These are phyloP conservation scores for Penicillium sclerotigenum DNA, from an alignment of 2,329 filamentous ascomycete genomes.

Conservation along the genomic window DNA sequence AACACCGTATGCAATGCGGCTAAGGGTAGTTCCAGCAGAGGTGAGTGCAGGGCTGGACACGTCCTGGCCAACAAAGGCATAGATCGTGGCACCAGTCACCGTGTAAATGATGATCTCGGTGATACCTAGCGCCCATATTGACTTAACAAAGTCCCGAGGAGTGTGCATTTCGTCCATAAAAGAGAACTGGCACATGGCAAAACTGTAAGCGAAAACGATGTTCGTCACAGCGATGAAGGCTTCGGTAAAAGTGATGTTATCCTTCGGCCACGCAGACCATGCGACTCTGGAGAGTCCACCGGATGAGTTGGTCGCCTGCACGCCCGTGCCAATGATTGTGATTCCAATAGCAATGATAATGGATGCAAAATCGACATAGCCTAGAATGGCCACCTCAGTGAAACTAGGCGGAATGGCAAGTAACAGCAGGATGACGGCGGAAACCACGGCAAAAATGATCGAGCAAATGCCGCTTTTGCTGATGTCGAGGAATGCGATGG, in stretches of 20 bases:
- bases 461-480: conserved; percentile 39
- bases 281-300: conserved; percentile 28
- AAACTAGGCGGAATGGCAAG: conserved; percentile 34
- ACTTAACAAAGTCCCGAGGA: conserved; percentile 33
- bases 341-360: conserved; percentile 34
- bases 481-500: conserved; percentile 45
- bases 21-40: conserved; percentile 25
- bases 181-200: conserved; percentile 41
- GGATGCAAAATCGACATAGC: conserved; percentile 35
- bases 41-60: conserved; percentile 32
- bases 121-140: conserved; percentile 39
- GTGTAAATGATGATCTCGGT: conserved; percentile 36
- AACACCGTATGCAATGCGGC: conserved; percentile 32
- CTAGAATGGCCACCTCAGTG: conserved; percentile 35
- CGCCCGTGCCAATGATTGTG: conserved; percentile 34
- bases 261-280: conserved; percentile 26
- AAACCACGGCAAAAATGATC: conserved; percentile 41
- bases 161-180: conserved; percentile 39
- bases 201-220: conserved; percentile 42
- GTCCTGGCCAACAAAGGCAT: conserved; percentile 32
- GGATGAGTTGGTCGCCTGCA: conserved; percentile 20
- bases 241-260: conserved; percentile 26
- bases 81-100: conserved; percentile 30
- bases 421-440: conserved; percentile 33
- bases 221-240: conserved; percentile 34